These are phyloP conservation scores for Colletotrichum ledebouriae DNA, from an alignment of 2,329 filamentous ascomycete genomes.

Conservation along the genomic window DNA sequence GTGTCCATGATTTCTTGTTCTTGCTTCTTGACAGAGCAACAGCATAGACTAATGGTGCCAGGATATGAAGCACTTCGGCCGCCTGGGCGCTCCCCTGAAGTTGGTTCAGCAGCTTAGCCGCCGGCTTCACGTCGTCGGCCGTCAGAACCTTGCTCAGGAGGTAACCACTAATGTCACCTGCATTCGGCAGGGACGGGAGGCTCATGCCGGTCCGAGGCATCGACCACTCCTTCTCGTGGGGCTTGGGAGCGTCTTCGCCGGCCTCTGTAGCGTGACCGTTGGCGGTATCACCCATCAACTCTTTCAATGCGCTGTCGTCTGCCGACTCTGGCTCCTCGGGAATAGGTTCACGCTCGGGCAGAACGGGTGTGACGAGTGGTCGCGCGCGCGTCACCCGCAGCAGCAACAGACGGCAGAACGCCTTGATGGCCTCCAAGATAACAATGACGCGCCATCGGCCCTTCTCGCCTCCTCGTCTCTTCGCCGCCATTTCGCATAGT, in stretches of 20 bases:
- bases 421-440: conserved; percentile 87
- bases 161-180: conserved; percentile 87
- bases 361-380: conserved; percentile 83
- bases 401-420: conserved; percentile 83
- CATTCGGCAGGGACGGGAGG: conserved; percentile 84
- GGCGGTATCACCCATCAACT: conserved; percentile 62
- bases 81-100: conserved; percentile 80
- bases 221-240: conserved; percentile 76
- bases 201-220: conserved; percentile 96
- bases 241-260: conserved; percentile 56
- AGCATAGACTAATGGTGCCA: conserved; percentile 90
- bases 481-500: conserved; percentile 97
- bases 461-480: conserved; percentile 83
- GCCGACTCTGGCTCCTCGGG: conserved; percentile 66
- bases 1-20: conserved; percentile 86
- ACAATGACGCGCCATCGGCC: conserved; percentile 90
- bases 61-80: conserved; percentile 91
- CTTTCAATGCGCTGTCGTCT: conserved; percentile 57
- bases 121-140: conserved; percentile 96
- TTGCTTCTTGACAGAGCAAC: conserved; percentile 80
- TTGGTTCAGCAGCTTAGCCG: conserved; percentile 86
- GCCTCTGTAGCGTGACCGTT: conserved; percentile 72
- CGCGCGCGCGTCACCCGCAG: conserved; percentile 86
- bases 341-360: conserved; percentile 88
- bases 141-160: conserved; percentile 91